Conservation (phyloP, 306 rosid species). For the Glycyrrhiza uralensis region DNA sequence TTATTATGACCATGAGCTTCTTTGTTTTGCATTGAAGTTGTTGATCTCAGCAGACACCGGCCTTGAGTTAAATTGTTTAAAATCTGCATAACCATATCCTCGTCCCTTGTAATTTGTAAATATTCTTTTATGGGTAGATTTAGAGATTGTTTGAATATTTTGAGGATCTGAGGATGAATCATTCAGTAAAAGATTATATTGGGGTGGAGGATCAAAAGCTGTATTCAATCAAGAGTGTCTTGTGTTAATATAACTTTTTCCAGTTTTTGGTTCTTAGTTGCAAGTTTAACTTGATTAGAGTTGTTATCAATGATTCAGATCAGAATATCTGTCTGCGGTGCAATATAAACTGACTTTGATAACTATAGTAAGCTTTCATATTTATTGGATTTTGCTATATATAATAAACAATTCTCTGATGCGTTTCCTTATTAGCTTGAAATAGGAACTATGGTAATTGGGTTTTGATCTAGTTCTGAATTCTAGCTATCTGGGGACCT, state of each 20-base stretch:
- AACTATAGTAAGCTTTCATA: background rate
- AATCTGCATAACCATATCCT: background rate
- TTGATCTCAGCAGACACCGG: background rate
- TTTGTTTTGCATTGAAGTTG: background rate
- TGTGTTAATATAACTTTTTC: background rate
- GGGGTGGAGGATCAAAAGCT: background rate
- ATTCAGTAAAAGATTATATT: background rate
- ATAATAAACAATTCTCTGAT: background rate
- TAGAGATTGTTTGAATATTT: background rate
- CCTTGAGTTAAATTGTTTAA: background rate
- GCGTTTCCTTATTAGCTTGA: background rate
- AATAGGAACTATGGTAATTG: background rate
- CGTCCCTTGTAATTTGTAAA: background rate
- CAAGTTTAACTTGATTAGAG: background rate
- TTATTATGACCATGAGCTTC: background rate
- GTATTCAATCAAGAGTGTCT: background rate
- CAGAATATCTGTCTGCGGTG: background rate
- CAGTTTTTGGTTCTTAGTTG: background rate
- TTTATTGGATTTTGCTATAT: background rate
- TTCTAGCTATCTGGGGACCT: background rate
- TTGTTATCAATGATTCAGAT: background rate
- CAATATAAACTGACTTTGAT: background rate
- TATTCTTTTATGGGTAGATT: background rate
- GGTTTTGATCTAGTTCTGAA: conserved; percentile 5
- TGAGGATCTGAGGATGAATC: background rate